phyloP scores from a whole-genome alignment of 2,329 filamentous ascomycete genomes.

The Pseudocercospora fijiensis region DNA sequence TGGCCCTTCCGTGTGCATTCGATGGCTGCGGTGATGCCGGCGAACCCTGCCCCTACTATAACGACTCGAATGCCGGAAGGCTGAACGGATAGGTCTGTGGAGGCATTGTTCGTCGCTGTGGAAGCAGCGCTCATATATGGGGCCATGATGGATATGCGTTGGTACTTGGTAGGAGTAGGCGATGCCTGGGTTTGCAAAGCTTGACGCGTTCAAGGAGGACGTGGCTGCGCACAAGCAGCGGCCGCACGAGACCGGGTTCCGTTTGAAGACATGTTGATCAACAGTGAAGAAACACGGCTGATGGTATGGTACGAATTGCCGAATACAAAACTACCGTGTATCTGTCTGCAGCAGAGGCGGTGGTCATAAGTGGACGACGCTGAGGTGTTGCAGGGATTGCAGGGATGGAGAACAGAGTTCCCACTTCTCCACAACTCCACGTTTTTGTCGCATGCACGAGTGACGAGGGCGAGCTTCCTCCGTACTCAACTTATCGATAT shows the following conservation, averaged over 20 bases:
- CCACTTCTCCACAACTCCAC: background rate
- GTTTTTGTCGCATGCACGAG: background rate
- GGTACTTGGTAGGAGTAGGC: background rate
- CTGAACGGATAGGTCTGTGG: background rate
- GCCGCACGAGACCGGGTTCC: background rate
- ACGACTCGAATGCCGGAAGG: conserved; percentile 55
- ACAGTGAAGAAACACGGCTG: background rate
- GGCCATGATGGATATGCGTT: background rate
- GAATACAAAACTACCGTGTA: background rate
- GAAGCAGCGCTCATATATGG: background rate
- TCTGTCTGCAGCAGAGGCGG: background rate
- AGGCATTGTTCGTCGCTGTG: background rate
- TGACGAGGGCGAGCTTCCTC: background rate
- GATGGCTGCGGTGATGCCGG: conserved; percentile 61
- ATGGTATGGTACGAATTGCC: background rate
- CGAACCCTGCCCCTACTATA: conserved; percentile 58
- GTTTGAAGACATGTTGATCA: background rate
- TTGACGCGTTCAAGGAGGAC: conserved; percentile 4
- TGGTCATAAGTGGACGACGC: background rate
- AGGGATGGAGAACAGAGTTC: background rate
- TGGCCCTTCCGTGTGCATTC: conserved; percentile 64
- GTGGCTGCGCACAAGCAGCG: background rate
- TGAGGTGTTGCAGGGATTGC: background rate
- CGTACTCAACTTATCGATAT: too few relatives aligned
- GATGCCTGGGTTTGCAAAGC: background rate